Evolutionary conservation across 2,329 filamentous ascomycete genomes (phyloP).

Genomic region (Diaporthe caulivora): DNA sequence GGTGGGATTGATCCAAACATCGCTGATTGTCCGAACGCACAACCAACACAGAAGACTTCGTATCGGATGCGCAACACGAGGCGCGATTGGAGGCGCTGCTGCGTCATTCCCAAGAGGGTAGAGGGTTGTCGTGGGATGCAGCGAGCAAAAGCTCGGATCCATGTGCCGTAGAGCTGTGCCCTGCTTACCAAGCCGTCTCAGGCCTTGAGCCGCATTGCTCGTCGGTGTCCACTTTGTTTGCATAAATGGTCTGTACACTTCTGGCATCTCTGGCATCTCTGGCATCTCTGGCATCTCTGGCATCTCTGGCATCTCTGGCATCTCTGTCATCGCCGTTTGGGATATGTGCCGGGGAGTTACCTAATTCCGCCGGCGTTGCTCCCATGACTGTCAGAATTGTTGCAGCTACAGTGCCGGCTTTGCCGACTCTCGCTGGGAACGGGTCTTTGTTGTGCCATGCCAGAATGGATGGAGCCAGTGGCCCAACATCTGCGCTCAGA

Average conservation of each 20-base stretch:
- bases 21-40: background rate
- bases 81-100: conserved; percentile 2
- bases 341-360: background rate
- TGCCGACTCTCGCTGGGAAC: background rate
- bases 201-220: conserved; percentile 11
- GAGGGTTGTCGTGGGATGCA: background rate
- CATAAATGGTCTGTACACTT: conserved; percentile 9
- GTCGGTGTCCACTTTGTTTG: conserved; percentile 21
- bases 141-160: background rate
- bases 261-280: background rate
- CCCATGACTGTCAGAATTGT: background rate
- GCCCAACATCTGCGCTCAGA: background rate
- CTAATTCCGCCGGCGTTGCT: background rate
- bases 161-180: background rate
- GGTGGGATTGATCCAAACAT: conserved; percentile 7
- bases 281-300: too few relatives aligned
- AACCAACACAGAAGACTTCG: background rate
- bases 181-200: conserved; percentile 18
- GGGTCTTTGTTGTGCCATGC: conserved; percentile 6
- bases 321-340: background rate
- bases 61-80: conserved; percentile 11
- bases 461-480: background rate
- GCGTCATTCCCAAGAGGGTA: conserved; percentile 1
- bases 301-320: background rate
- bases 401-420: too few relatives aligned